These are phyloP conservation scores for Pythium myriotylum DNA, from an alignment of 352 stramenopile species.

Conservation along the genomic window DNA sequence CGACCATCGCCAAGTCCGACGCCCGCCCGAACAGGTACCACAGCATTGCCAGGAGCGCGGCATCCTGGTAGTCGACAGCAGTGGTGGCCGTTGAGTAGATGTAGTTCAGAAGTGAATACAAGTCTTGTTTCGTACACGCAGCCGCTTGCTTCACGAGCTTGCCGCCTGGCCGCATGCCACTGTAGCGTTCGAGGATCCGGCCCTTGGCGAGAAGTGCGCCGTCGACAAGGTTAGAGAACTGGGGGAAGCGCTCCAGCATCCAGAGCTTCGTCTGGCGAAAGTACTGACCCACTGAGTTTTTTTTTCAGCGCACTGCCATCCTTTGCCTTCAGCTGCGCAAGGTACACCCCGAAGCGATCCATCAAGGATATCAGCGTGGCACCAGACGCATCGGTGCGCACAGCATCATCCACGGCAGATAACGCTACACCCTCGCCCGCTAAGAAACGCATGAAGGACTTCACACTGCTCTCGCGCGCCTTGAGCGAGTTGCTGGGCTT, in stretches of 20 bases:
- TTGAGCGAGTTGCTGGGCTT: too few species aligned
- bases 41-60: slow-evolving; percentile 32
- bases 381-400: too few species aligned
- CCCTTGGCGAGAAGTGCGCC: slow-evolving; percentile 8
- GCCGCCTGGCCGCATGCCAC: slow-evolving; percentile 6
- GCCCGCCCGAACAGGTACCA: slow-evolving; percentile 42
- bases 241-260: slow-evolving; percentile 1
- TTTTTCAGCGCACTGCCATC: too few species aligned
- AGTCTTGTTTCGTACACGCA: slow-evolving; percentile 35
- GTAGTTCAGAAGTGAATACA: slow-evolving; percentile 20
- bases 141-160: slow-evolving; percentile 34
- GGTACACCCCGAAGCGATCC: too few species aligned
- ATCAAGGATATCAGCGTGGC: too few species aligned
- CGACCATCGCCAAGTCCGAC: slow-evolving; percentile 26
- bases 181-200: slow-evolving; percentile 8
- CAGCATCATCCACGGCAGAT: too few species aligned
- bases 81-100: slow-evolving; percentile 27
- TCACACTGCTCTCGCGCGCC: too few species aligned
- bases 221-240: neutral
- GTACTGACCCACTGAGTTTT: slow-evolving; percentile 13
- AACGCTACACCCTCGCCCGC: too few species aligned
- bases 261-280: slow-evolving; percentile 14
- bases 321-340: too few species aligned
- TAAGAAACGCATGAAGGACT: too few species aligned
- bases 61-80: slow-evolving; percentile 35